Percentiles rank a stretch among this genome's conserved stretches.
phyloP scores from a whole-genome alignment of 257 asterid species.

The Salvia miltiorrhiza region DNA sequence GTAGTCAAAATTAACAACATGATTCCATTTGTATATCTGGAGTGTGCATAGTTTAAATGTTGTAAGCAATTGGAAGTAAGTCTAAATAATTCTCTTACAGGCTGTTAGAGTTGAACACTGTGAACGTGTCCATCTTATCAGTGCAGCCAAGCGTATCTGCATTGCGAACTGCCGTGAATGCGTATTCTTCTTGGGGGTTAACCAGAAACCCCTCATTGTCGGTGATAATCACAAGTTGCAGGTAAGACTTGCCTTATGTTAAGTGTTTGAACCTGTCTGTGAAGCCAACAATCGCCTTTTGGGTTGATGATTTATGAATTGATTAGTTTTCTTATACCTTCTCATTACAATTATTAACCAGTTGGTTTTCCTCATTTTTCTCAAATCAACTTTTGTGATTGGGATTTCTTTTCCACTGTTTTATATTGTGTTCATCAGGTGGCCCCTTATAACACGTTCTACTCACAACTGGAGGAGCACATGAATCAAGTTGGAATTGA shows the following conservation, averaged over 20 bases:
- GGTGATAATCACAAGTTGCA: conserved; percentile 98
- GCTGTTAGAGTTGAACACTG: conserved; percentile 97
- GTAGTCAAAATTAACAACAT: conserved; percentile 33
- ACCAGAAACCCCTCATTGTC: conserved; percentile 89
- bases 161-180: conserved; percentile 98
- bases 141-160: conserved; percentile 87
- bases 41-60: conserved; percentile 4
- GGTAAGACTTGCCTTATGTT: conserved; percentile 37
- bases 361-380: neutral
- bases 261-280: conserved; percentile 8
- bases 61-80: neutral
- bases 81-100: conserved; percentile 38
- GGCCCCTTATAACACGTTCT: conserved; percentile 79
- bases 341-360: neutral
- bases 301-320: neutral
- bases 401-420: conserved; percentile 1
- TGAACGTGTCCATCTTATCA: conserved; percentile 93
- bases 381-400: conserved; percentile 10
- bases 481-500: conserved; percentile 75
- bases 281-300: conserved; percentile 6
- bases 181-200: conserved; percentile 89
- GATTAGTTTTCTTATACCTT: conserved; percentile 3
- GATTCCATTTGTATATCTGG: conserved; percentile 5
- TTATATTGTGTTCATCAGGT: conserved; percentile 46
- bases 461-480: conserved; percentile 83